A percentile compares a stretch with the other conserved stretches of the same genome.
These are phyloP conservation scores for Cercospora janseana DNA, from an alignment of 2,329 filamentous ascomycete genomes.

Conservation along the genomic window DNA sequence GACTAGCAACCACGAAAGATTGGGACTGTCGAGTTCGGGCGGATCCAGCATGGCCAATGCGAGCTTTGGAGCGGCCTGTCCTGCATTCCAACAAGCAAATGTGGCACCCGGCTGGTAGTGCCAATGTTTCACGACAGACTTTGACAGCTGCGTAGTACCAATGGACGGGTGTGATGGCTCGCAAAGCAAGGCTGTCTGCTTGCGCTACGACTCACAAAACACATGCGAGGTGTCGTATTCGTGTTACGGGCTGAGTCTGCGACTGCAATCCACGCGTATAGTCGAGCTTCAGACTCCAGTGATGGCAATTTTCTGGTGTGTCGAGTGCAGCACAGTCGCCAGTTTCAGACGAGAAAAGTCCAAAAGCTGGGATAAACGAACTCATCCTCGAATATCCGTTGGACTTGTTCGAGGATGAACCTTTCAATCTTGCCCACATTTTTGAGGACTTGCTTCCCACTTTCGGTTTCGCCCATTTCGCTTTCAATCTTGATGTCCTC, in stretches of 20 bases:
- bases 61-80: too few relatives aligned
- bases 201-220: constrained; percentile 10
- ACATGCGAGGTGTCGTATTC: constrained; percentile 13
- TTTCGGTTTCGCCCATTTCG: constrained; percentile 90
- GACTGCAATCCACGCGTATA: too few relatives aligned
- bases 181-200: constrained; percentile 16
- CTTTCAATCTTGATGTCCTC: constrained; percentile 96
- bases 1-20: too few relatives aligned
- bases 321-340: background rate
- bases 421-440: constrained; percentile 98
- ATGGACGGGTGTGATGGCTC: constrained; percentile 14
- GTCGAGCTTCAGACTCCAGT: too few relatives aligned
- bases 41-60: too few relatives aligned
- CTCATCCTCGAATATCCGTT: constrained; percentile 96
- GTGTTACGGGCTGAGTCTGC: too few relatives aligned
- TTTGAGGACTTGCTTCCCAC: constrained; percentile 90
- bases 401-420: constrained; percentile 93
- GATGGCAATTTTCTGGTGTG: background rate
- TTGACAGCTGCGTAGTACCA: constrained; percentile 21
- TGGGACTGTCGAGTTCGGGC: too few relatives aligned
- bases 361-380: constrained; percentile 98
- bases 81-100: too few relatives aligned
- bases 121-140: constrained; percentile 17
- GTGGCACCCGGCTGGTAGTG: constrained; percentile 2
- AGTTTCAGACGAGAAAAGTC: constrained; percentile 76